phyloP scores from a whole-genome alignment of 345 rosid species.

The Citrus sinensis region DVS_A1.0 CM039161.1:16556001-16556500 shows the following conservation, averaged over 20 bases:
- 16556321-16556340: not conserved
- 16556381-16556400: conserved; percentile 20
- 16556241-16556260: too few relatives aligned
- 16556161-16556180: not conserved
- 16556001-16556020: too few relatives aligned
- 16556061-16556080: too few relatives aligned
- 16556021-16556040: too few relatives aligned
- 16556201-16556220: too few relatives aligned
- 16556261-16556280: not conserved
- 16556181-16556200: too few relatives aligned
- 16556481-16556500: not conserved
- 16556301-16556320: not conserved
- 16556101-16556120: not conserved
- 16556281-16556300: not conserved
- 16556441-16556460: conserved; percentile 48
- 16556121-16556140: not conserved
- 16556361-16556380: conserved; percentile 22
- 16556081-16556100: not conserved
- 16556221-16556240: not conserved
- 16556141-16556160: not conserved
- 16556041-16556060: too few relatives aligned
- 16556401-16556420: conserved; percentile 14
- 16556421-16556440: conserved; percentile 19
- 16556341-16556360: not conserved
- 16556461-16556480: not conserved